These are phyloP conservation scores for Diphasiastrum complanatum DNA, from an alignment of 83 land plant species.

Conservation along the genomic window DNA sequence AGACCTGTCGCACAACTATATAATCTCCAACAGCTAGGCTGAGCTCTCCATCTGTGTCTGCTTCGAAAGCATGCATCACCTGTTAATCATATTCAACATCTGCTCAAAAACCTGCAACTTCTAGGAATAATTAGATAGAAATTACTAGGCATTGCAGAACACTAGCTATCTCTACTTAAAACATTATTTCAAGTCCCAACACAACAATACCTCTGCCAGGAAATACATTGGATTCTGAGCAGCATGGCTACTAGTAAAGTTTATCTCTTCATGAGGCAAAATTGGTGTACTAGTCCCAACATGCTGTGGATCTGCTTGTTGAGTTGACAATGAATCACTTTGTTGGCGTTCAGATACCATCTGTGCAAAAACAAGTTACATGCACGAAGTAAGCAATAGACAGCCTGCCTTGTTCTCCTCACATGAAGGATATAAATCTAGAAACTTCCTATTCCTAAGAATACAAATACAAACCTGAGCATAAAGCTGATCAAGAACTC, in stretches of 20 bases:
- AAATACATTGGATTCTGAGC: slow-evolving; percentile 12
- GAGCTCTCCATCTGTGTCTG: slow-evolving; percentile 46
- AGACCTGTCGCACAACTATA: slow-evolving; percentile 48
- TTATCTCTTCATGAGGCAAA: slow-evolving; percentile 9
- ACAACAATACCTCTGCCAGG: slow-evolving; percentile 13
- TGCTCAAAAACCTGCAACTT: too few relatives aligned
- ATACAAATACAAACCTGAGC: slow-evolving; percentile 35
- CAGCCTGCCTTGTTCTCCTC: too few relatives aligned
- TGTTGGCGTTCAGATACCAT: slow-evolving; percentile 27
- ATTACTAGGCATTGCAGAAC: too few relatives aligned
- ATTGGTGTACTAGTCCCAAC: slow-evolving; percentile 12
- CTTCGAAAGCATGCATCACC: slow-evolving; percentile 51
- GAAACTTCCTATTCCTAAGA: too few relatives aligned
- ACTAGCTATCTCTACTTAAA: too few relatives aligned
- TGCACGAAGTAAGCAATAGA: too few relatives aligned
- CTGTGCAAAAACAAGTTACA: too few relatives aligned
- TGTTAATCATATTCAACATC: too few relatives aligned
- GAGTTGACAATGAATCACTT: slow-evolving; percentile 10
- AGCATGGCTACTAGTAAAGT: slow-evolving; percentile 3
- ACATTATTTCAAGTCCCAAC: background rate
- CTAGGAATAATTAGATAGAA: too few relatives aligned
- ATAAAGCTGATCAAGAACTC: slow-evolving; percentile 44
- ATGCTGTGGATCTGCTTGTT: background rate
- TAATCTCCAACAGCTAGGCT: slow-evolving; percentile 42
- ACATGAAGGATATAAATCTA: too few relatives aligned